These are phyloP conservation scores for Rhodotorula diobovata DNA, from an alignment of 768 basidiomycete species.

Conservation along the genomic window DNA sequence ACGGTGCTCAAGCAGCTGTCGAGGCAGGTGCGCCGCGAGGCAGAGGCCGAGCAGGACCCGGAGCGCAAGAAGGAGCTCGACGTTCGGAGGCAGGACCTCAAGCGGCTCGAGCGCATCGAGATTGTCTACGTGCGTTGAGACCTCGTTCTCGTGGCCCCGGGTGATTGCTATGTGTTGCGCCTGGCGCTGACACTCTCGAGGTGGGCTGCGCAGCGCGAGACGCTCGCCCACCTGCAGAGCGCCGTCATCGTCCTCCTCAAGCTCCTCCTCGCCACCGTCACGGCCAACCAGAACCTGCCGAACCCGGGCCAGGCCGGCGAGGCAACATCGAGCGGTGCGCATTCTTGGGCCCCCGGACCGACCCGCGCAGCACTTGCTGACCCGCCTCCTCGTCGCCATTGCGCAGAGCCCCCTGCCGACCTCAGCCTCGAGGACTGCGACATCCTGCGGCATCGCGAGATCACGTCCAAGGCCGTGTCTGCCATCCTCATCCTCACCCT, in stretches of 20 bases:
- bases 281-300: slow-evolving; percentile 56
- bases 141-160: not conserved
- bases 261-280: slow-evolving; percentile 84
- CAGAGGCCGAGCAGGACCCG: slow-evolving; percentile 12
- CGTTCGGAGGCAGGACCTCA: slow-evolving; percentile 70
- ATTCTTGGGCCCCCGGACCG: not conserved
- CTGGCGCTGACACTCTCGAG: not conserved
- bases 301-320: slow-evolving; percentile 7
- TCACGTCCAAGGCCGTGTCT: slow-evolving; percentile 93
- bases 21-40: slow-evolving; percentile 21
- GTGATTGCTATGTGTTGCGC: not conserved
- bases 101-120: slow-evolving; percentile 83
- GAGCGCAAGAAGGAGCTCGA: slow-evolving; percentile 61
- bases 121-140: slow-evolving; percentile 72
- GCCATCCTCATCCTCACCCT: slow-evolving; percentile 82
- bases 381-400: slow-evolving; percentile 29
- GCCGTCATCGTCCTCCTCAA: slow-evolving; percentile 93
- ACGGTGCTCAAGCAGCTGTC: slow-evolving; percentile 35
- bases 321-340: slow-evolving; percentile 1
- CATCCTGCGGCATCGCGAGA: slow-evolving; percentile 89
- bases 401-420: slow-evolving; percentile 52
- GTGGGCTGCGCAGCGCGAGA: slow-evolving; percentile 72
- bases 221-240: slow-evolving; percentile 75
- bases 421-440: slow-evolving; percentile 86
- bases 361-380: not conserved